phyloP scores from a whole-genome alignment of 2,329 filamentous ascomycete species.

The Thielaviopsis ethacetica region DNA sequence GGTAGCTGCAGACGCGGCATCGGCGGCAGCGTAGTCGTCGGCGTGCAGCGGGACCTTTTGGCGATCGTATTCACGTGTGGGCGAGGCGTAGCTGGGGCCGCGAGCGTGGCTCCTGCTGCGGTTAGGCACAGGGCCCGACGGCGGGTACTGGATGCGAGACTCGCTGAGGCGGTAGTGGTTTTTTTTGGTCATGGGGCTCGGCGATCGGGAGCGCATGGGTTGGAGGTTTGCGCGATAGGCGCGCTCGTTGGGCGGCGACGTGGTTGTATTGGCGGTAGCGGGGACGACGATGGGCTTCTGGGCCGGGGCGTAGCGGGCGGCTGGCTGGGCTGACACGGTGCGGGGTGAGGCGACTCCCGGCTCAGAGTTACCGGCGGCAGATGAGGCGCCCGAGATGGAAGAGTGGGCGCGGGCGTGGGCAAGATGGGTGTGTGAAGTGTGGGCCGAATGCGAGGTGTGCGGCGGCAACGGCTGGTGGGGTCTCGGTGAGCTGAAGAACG shows the following conservation, averaged over 20 bases:
- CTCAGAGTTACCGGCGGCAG: not conserved
- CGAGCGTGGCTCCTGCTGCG: not conserved
- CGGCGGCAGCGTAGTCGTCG: not conserved
- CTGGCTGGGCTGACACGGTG: not conserved
- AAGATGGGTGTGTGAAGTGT: constrained; percentile 3
- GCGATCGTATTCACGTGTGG: constrained; percentile 2
- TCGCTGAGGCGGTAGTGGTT: not conserved
- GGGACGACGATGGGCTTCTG: not conserved
- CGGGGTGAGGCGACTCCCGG: not conserved
- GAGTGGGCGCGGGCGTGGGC: not conserved
- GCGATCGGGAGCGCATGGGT: not conserved
- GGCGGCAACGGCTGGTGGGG: not conserved
- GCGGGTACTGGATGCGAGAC: not conserved
- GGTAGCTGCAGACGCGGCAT: not conserved
- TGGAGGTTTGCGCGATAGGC: not conserved
- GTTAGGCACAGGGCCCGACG: not conserved
- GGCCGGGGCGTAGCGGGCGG: not conserved
- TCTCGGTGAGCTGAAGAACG: not conserved
- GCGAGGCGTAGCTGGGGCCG: not conserved
- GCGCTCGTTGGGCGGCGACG: not conserved
- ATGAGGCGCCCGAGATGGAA: not conserved
- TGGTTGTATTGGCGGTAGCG: not conserved
- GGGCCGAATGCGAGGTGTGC: constrained; percentile 1
- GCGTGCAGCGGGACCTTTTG: not conserved
- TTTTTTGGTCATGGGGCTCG: not conserved